Evolutionary conservation across 2,329 filamentous ascomycete genomes (phyloP), one percentile per base, ranked within the genome.

Genomic region (Pyrenochaeta sp.): DNA sequence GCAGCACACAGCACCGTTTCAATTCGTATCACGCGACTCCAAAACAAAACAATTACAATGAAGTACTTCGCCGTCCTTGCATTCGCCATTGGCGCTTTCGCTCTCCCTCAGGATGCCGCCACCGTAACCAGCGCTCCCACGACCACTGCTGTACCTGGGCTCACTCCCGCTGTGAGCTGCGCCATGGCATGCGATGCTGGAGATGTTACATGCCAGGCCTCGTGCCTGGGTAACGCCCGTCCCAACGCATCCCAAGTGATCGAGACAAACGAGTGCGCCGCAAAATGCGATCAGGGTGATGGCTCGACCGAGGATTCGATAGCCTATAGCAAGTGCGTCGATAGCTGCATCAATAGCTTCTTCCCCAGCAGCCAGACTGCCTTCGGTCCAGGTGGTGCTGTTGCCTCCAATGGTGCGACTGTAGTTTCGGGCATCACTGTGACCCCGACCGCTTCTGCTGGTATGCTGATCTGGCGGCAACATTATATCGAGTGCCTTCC

Each of bases 271-370:
- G 73, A 78, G 48, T 86, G 84, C 66, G 83, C 82, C 46, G 78
- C 78, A 45, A 77, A 80, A 52, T 86, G 84, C 72, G 80, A 82
- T 55, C 83, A 86, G 77, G 84, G 84, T 53, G 78, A 79, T 61
- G 83, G 84, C 44, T 77, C 80, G 30, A 70, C 78, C 2, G 72
- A 71, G 12, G 83, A 81, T 58, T 82, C 80, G 34, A 62, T 80
- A 51, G 74, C 74, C 57, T 86, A 81, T 65, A 77, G 79, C 59
- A 61, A 77, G 47, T 86, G 84, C 72, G 78, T 83, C 68, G 74
- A 80, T 51, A 67, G 70, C 56, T 86, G 84, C 77, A 82, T 82
- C 73, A 77, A 71, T 70, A 80, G 75, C 59, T 74, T 80, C 68
- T 85, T 82, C 78, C 79, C 83, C 69, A 78, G 66, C 59, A 71